A percentile compares a stretch with the other conserved stretches of the same genome.
These are phyloP conservation scores for Gossypium davidsonii DNA, from an alignment of 441 rosid genomes.

Conservation along the genomic window DNA sequence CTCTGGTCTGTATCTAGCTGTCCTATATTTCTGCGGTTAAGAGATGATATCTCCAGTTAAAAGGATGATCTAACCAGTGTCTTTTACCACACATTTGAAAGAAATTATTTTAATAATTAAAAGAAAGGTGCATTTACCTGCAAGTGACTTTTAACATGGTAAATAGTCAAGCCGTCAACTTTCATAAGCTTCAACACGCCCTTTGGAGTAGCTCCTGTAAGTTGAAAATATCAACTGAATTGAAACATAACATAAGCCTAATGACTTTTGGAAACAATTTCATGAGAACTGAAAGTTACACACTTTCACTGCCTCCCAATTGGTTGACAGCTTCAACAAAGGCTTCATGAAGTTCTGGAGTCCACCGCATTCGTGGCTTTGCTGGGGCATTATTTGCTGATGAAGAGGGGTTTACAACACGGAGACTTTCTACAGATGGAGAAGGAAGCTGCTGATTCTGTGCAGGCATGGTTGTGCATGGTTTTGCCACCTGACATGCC, in stretches of 20 bases:
- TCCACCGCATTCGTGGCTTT: slow-evolving; percentile 96
- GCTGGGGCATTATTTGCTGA: slow-evolving; percentile 44
- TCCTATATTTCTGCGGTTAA: slow-evolving; percentile 78
- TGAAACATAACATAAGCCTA: slow-evolving; percentile 14
- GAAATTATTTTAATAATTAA: slow-evolving; percentile 2
- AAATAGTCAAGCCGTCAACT: slow-evolving; percentile 81
- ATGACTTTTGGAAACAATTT: slow-evolving; percentile 7
- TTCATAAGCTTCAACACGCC: slow-evolving; percentile 89
- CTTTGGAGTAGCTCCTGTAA: slow-evolving; percentile 84
- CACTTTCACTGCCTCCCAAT: slow-evolving; percentile 93
- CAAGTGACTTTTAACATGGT: slow-evolving; percentile 92
- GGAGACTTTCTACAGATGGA: slow-evolving; percentile 3
- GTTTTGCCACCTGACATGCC: slow-evolving; percentile 7
- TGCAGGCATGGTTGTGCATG: background rate
- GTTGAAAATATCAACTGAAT: slow-evolving; percentile 22
- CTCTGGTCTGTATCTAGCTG: slow-evolving; percentile 79
- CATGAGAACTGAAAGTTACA: slow-evolving; percentile 18
- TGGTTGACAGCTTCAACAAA: slow-evolving; percentile 86
- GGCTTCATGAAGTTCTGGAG: slow-evolving; percentile 89
- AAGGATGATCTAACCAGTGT: slow-evolving; percentile 11
- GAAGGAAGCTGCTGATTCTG: slow-evolving; percentile 13
- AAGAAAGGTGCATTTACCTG: slow-evolving; percentile 42
- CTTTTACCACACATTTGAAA: background rate
- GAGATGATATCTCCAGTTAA: slow-evolving; percentile 25
- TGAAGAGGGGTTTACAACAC: slow-evolving; percentile 22